Evolutionary conservation across 2,329 filamentous ascomycete species (phyloP), one percentile per base, ranked within the genome.

Genomic region (Fusarium aywerte): DNA sequence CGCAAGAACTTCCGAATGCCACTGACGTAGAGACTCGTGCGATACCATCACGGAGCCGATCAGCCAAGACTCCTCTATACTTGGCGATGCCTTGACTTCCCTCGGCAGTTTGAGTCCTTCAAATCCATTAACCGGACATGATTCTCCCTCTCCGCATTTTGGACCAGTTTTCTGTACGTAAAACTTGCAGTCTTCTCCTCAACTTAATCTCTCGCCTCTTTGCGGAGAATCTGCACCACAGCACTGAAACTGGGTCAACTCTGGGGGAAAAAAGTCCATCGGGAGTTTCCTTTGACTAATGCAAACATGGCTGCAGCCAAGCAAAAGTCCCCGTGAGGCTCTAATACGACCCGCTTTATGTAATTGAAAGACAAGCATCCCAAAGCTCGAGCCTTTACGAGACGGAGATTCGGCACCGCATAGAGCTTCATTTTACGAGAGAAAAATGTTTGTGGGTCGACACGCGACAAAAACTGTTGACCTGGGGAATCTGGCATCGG

Each of bases 271-370:
- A 42, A 11, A 31, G 15, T 65, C 51, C 33, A 39, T 64, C 42
- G 32, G 35, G 40, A 64, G 64, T 68, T 68, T 60, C 48, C 44
- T 36, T 65, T 67, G 64, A 68, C 64, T 68, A 67, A 67, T 68
- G 44, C 59, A 51, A 67, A 67, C 64, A 18, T 32, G 64, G 35
- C 53, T 40, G 59, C 59, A 67, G 64, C 64, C 64, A 67, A 67
- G 64, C 64, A 67, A 67, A 63, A 35, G 40, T 9, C 40, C 29
- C 25, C 29, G 32, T 63, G 64, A 50, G 64, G 64, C 64, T 67
- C 64, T 67, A 61, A 49, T 5, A 8, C 13, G 58, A 39, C 33
- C 64, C 64, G 50, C 64, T 68, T 67, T 68, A 67, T 33, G 64
- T 67, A 67, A 67, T 63, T 18, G 53, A 65, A 67, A 64, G 45